Conservation (phyloP, 495 filamentous ascomycete species). For the Peziza echinospora region DNA sequence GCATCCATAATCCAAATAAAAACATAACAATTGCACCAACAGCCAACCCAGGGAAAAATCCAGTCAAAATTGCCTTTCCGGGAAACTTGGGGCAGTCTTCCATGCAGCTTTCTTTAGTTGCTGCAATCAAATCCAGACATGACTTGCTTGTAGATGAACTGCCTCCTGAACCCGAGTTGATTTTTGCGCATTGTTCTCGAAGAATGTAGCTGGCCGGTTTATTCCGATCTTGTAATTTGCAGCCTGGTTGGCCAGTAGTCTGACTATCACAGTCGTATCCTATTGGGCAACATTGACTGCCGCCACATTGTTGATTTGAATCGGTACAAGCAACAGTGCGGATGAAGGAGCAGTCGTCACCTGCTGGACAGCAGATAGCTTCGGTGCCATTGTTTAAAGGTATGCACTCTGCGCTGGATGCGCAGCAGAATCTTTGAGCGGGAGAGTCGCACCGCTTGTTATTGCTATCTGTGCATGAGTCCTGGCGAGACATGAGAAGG, state of each 20-base stretch:
- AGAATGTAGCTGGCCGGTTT: background rate
- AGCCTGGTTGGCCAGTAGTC: background rate
- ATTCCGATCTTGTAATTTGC: constrained; percentile 1
- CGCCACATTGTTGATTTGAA: constrained; percentile 3
- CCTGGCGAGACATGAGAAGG: too few species aligned
- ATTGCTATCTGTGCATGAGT: background rate
- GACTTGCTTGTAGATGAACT: background rate
- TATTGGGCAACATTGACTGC: constrained; percentile 10
- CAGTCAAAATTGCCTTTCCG: constrained; percentile 7
- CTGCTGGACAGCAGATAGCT: constrained; percentile 14
- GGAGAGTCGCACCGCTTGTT: constrained; percentile 3
- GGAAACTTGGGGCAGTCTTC: constrained; percentile 3
- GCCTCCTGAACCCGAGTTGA: background rate
- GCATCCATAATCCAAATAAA: background rate
- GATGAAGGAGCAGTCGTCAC: constrained; percentile 15
- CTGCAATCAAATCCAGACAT: background rate
- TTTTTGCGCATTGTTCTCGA: background rate
- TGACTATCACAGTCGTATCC: constrained; percentile 16
- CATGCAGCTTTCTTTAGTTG: background rate
- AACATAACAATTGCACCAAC: constrained; percentile 12
- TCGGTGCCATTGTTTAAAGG: constrained; percentile 11
- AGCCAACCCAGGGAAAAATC: constrained; percentile 14
- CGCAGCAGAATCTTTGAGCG: constrained; percentile 10
- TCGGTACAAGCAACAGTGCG: constrained; percentile 8
- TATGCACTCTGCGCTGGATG: constrained; percentile 12